phyloP scores from a whole-genome alignment of 139 green algal genomes.

The Tetraselmis striata region DNA sequence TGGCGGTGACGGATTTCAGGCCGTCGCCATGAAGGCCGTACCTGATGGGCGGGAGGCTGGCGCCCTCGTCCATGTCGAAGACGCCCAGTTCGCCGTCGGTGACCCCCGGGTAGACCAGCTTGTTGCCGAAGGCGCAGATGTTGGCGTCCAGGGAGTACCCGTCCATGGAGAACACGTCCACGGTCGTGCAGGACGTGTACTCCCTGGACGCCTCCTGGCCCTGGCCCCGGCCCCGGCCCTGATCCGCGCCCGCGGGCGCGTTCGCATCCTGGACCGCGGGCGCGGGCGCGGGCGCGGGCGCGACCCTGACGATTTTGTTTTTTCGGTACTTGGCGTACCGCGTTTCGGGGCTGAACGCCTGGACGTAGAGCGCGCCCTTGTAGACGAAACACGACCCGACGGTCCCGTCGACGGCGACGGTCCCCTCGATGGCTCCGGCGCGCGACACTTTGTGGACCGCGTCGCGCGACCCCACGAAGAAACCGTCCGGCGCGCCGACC shows the following conservation, averaged over 20 bases:
- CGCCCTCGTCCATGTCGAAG: background rate
- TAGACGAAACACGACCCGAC: background rate
- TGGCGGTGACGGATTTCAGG: background rate
- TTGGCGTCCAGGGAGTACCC: background rate
- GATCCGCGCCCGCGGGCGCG: too few species aligned
- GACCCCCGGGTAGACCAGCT: background rate
- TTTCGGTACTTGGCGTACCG: background rate
- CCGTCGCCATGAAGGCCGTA: background rate
- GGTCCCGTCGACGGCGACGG: background rate
- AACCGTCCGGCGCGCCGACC: background rate
- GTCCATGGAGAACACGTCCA: background rate
- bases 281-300: too few species aligned
- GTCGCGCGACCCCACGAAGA: background rate
- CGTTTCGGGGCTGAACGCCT: background rate
- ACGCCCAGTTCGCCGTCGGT: background rate
- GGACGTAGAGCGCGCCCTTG: background rate
- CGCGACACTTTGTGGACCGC: background rate
- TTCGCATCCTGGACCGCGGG: too few species aligned
- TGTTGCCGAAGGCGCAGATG: background rate
- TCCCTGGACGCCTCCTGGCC: too few species aligned
- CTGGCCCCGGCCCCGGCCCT: too few species aligned
- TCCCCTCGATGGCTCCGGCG: background rate
- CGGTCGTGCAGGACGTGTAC: too few species aligned
- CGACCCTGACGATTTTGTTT: background rate
- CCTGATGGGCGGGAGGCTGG: background rate